Base-by-base conservation (phyloP, 306 rosid genomes). In the Lathyrus sativus region DNA sequence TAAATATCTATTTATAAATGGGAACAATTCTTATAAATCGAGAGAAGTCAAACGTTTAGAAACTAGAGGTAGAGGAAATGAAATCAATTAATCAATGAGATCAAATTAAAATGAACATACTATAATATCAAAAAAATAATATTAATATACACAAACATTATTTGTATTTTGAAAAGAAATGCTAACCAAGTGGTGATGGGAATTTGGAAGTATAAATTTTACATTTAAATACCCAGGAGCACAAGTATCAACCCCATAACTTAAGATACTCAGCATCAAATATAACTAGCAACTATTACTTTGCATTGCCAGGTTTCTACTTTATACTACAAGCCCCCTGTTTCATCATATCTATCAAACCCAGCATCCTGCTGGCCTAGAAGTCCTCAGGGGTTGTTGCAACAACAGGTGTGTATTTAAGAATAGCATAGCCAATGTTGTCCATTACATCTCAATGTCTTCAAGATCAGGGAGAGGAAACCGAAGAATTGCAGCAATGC, bases 401-500 rank as follows among this genome's bases (percentile, higher is more conserved):
- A 49, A 67, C 67, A 48, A 28, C 33, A 15, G 65, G 56, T 4
- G 8, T 41, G 51, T 58, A 49, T 76, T 15, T 45, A 70, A 73
- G 48, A 14, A 62, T 33, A 62, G 48, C 71, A 54, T 31, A 50
- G 56, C 55, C 65, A 19, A 72, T 70, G 28, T 41, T 42, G 43
- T 54, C 18, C 53, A 68, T 82, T 81, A 90, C 99, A 88, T 90
- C 79, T 90, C 99, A 33, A 90, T 78, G 76, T 90, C 99, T 67
- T 93, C 99, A 49, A 93, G 87, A 67, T 90, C 99, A 4, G 99
- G 99, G 63, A 93, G 88, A 53, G 99, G 99, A 70, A 88, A 93
- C 63, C 97, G 96, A 70, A 93, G 96, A 64, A 93, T 78, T 42
- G 99, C 99, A 18, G 99, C 99, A 65, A 93, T 86, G 60, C 39